Percentiles rank a stretch among this genome's conserved stretches.
Conservation (phyloP, 177 flowering plant species). For the Vitis hybrid region DNA sequence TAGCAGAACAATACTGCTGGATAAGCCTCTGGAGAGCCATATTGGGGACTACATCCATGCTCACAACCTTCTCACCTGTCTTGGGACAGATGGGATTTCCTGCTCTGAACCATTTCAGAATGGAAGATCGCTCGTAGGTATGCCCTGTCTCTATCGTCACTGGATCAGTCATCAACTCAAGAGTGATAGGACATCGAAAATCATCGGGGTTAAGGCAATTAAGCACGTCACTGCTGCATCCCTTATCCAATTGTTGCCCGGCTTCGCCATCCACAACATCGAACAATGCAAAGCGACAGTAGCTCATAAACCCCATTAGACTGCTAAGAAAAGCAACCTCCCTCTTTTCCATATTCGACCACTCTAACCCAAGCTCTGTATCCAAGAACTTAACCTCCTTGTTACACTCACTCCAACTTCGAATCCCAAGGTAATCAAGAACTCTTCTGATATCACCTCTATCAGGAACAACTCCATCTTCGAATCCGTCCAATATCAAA, state of each 20-base stretch:
- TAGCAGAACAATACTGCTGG: constrained; percentile 26
- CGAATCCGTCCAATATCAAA: constrained; percentile 20
- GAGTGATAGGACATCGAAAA: constrained; percentile 54
- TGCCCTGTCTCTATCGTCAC: constrained; percentile 54
- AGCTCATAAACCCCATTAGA: constrained; percentile 39
- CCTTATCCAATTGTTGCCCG: not conserved
- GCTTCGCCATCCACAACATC: constrained; percentile 21
- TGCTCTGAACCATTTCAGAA: constrained; percentile 43
- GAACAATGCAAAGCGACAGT: constrained; percentile 18
- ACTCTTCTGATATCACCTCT: constrained; percentile 22
- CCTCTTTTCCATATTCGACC: constrained; percentile 12
- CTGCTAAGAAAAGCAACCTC: constrained; percentile 20
- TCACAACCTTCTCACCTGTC: constrained; percentile 40
- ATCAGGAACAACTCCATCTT: constrained; percentile 28
- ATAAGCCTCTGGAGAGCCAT: constrained; percentile 28
- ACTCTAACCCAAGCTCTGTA: constrained; percentile 26
- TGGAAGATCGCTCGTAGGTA: constrained; percentile 50
- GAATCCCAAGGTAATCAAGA: constrained; percentile 37
- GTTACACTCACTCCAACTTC: constrained; percentile 46
- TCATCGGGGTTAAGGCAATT: constrained; percentile 32
- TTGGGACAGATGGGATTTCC: constrained; percentile 55
- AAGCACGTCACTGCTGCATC: not conserved
- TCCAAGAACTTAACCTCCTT: constrained; percentile 45
- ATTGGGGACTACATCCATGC: constrained; percentile 39
- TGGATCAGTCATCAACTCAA: constrained; percentile 58